phyloP scores from a whole-genome alignment of 2,329 filamentous ascomycete genomes.

The Cadophora sp. region DNA sequence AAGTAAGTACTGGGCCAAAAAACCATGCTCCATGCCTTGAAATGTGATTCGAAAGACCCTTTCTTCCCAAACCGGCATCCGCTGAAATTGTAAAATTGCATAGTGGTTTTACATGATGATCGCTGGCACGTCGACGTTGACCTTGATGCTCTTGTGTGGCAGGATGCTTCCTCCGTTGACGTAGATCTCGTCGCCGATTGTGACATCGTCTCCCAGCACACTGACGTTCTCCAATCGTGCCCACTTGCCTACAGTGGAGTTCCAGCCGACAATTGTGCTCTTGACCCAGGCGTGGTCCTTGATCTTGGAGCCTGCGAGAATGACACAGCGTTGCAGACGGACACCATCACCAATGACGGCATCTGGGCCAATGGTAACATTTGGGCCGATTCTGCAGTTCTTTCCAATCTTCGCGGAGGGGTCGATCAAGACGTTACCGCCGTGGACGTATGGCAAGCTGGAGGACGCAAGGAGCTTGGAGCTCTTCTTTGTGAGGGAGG shows the following conservation, averaged over 20 bases:
- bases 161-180: conserved; percentile 96
- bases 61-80: background rate
- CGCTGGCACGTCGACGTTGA: conserved; percentile 84
- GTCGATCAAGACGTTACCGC: conserved; percentile 95
- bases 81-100: conserved; percentile 8
- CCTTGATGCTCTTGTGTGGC: conserved; percentile 98
- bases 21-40: background rate
- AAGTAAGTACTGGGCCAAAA: conserved; percentile 5
- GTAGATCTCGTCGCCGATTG: conserved; percentile 97
- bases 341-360: conserved; percentile 95
- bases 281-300: conserved; percentile 99
- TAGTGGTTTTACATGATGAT: conserved; percentile 66
- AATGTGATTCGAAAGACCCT: background rate
- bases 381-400: conserved; percentile 97
- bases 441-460: conserved; percentile 81
- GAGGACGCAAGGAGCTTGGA: conserved; percentile 81
- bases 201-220: conserved; percentile 97
- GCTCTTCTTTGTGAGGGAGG: conserved; percentile 87
- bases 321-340: conserved; percentile 88
- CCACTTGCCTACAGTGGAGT: conserved; percentile 95
- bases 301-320: conserved; percentile 88
- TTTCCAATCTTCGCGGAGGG: conserved; percentile 94
- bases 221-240: conserved; percentile 96
- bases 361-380: conserved; percentile 93
- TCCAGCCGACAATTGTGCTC: conserved; percentile 98